Evolutionary conservation across 768 basidiomycete species (phyloP).

Genomic region (Mycena chlorophos): DNA sequence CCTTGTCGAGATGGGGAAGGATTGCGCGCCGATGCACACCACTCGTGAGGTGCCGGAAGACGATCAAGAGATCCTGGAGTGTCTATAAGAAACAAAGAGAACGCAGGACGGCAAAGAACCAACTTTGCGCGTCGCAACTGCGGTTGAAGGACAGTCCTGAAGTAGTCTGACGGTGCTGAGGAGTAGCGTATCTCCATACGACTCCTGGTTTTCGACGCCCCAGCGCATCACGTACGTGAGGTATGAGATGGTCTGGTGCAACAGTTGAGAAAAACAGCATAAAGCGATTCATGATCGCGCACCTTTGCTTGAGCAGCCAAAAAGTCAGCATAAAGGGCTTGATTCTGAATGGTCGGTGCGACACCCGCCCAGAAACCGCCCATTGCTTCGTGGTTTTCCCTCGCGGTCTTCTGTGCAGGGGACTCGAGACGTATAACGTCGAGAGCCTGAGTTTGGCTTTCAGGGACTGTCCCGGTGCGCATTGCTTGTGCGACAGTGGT

Average conservation of each 20-base stretch:
- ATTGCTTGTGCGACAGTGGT: slow-evolving; percentile 88
- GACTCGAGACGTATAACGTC: slow-evolving; percentile 77
- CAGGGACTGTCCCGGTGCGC: slow-evolving; percentile 61
- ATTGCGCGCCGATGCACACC: slow-evolving; percentile 78
- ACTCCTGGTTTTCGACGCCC: slow-evolving; percentile 57
- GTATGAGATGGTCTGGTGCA: slow-evolving; percentile 94
- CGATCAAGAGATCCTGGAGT: slow-evolving; percentile 83
- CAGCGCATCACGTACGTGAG: slow-evolving; percentile 84
- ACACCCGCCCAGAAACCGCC: slow-evolving; percentile 83
- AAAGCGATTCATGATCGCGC: slow-evolving; percentile 19
- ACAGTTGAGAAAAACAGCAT: slow-evolving; percentile 14
- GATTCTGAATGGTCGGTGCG: slow-evolving; percentile 72
- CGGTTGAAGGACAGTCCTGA: slow-evolving; percentile 89
- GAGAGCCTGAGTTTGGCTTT: slow-evolving; percentile 76
- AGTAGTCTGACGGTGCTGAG: slow-evolving; percentile 81
- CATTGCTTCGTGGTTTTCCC: slow-evolving; percentile 78
- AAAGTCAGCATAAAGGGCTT: slow-evolving; percentile 75
- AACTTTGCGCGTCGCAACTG: slow-evolving; percentile 80
- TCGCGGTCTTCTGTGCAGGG: slow-evolving; percentile 75
- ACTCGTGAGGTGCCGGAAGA: slow-evolving; percentile 85
- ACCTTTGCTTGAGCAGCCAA: slow-evolving; percentile 92
- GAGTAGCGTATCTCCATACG: slow-evolving; percentile 80
- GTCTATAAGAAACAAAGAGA: slow-evolving; percentile 18
- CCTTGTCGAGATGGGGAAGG: slow-evolving; percentile 80
- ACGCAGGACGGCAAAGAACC: slow-evolving; percentile 4